Evolutionary conservation across 306 rosid genomes (phyloP).

Genomic region (Acacia melanoxylon): DNA sequence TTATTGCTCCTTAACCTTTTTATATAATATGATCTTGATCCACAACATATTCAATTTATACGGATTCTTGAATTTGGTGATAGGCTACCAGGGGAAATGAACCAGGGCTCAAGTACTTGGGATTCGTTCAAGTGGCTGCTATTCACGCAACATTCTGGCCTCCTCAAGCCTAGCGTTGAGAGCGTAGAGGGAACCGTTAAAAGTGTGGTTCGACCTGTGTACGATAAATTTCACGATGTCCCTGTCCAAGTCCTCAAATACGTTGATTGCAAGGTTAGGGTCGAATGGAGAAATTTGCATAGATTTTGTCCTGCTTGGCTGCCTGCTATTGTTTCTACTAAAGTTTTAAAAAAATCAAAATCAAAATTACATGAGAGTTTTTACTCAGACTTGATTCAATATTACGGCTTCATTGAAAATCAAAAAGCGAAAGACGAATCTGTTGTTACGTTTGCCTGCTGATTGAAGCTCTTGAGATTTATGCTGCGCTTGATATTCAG

Average conservation of each 20-base stretch:
- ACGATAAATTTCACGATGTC: slow-evolving; percentile 39
- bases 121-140: slow-evolving; percentile 42
- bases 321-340: neutral
- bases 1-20: too few relatives aligned
- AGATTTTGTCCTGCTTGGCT: neutral
- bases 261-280: slow-evolving; percentile 38
- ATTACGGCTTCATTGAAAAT: neutral
- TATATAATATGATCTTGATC: neutral
- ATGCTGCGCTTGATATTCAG: too few relatives aligned
- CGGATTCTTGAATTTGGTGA: neutral
- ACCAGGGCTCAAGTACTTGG: slow-evolving; percentile 39
- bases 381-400: neutral
- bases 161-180: slow-evolving; percentile 45
- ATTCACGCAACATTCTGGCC: slow-evolving; percentile 46
- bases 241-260: slow-evolving; percentile 38
- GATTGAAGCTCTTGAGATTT: neutral
- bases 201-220: slow-evolving; percentile 46
- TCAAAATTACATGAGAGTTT: neutral
- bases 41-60: neutral
- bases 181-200: slow-evolving; percentile 47
- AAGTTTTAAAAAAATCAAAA: neutral
- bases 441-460: neutral
- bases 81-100: slow-evolving; percentile 24
- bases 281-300: neutral
- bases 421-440: neutral